A percentile compares a stretch with the other conserved stretches of the same genome.
Evolutionary conservation across 169 alveolate species (phyloP).

Genomic region (Pseudocohnilembus persalinus): DNA sequence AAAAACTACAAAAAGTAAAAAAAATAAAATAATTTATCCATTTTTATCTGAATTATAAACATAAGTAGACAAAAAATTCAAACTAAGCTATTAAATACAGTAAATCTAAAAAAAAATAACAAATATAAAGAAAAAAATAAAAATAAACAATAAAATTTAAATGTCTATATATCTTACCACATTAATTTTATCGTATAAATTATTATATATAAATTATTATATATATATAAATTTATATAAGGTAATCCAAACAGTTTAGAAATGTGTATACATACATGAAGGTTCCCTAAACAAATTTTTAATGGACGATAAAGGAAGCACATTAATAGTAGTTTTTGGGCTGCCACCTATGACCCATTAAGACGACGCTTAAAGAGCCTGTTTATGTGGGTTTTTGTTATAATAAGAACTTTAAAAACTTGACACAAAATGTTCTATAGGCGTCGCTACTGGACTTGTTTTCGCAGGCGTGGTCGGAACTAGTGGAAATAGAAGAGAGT

Average conservation of each 20-base stretch:
- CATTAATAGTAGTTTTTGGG: slow-evolving; percentile 80
- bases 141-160: too few species aligned
- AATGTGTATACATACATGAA: slow-evolving; percentile 70
- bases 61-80: too few species aligned
- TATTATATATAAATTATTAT: too few species aligned
- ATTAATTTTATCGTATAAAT: too few species aligned
- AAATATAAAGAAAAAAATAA: too few species aligned
- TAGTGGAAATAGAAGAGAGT: slow-evolving; percentile 81
- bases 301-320: slow-evolving; percentile 85
- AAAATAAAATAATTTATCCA: too few species aligned
- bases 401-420: slow-evolving; percentile 50
- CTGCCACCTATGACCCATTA: slow-evolving; percentile 76
- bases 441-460: slow-evolving; percentile 80
- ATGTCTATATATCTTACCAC: too few species aligned
- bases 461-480: slow-evolving; percentile 86
- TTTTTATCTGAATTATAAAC: too few species aligned
- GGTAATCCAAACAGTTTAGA: slow-evolving; percentile 72
- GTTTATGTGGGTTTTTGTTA: slow-evolving; percentile 61
- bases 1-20: slow-evolving; percentile 63
- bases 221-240: too few species aligned
- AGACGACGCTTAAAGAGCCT: slow-evolving; percentile 69
- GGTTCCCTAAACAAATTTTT: slow-evolving; percentile 82
- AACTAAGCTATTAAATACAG: too few species aligned
- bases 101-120: too few species aligned
- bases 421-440: slow-evolving; percentile 68